phyloP scores from a whole-genome alignment of 1,284 basidiomycete genomes.

The Microbotryum violaceum region DNA sequence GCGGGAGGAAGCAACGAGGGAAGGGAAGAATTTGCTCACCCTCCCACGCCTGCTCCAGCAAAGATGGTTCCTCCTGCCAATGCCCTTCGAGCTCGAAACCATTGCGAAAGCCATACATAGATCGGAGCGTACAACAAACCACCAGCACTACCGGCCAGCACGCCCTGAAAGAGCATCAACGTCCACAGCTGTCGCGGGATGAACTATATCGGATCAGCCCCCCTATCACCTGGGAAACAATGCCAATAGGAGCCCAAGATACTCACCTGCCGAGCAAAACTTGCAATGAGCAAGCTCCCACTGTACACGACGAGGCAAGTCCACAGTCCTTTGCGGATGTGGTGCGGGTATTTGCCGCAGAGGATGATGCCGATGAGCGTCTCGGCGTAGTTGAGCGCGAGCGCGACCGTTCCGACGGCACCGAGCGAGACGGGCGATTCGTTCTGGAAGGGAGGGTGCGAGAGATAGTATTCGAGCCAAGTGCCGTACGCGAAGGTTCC shows the following conservation, averaged over 20 bases:
- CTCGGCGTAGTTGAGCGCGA: slow-evolving; percentile 21
- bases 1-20: too few relatives aligned
- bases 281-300: slow-evolving; percentile 18
- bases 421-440: slow-evolving; percentile 15
- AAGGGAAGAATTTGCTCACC: slow-evolving; percentile 4
- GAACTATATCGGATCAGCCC: slow-evolving; percentile 9
- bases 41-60: slow-evolving; percentile 30
- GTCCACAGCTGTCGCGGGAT: slow-evolving; percentile 26
- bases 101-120: slow-evolving; percentile 24
- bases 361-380: slow-evolving; percentile 11
- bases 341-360: slow-evolving; percentile 14
- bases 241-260: neutral
- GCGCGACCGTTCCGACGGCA: slow-evolving; percentile 21
- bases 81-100: slow-evolving; percentile 19
- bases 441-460: slow-evolving; percentile 23
- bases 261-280: slow-evolving; percentile 25
- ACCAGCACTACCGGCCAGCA: neutral
- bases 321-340: slow-evolving; percentile 12
- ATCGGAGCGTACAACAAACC: slow-evolving; percentile 20
- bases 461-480: slow-evolving; percentile 37
- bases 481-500: slow-evolving; percentile 34
- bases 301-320: slow-evolving; percentile 14
- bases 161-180: slow-evolving; percentile 3
- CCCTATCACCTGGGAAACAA: too few relatives aligned
- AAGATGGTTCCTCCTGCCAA: slow-evolving; percentile 24